Conservation (phyloP, 1,284 basidiomycete species). For the Chondrostereum purpureum region DNA sequence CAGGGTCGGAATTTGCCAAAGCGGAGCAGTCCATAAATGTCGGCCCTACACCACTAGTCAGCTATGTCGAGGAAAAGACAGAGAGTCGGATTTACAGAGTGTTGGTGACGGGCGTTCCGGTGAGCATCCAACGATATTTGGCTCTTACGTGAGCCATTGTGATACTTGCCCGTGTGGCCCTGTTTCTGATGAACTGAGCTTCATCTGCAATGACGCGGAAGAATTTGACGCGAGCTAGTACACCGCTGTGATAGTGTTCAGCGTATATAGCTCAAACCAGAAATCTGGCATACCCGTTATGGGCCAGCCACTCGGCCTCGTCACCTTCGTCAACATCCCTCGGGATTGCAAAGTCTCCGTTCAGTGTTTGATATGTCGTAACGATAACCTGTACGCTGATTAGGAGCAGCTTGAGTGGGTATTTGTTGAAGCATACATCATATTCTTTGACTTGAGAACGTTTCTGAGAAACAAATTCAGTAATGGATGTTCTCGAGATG, state of each 20-base stretch:
- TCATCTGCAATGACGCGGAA: conserved; percentile 63
- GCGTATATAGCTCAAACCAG: background rate
- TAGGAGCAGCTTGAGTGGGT: conserved; percentile 5
- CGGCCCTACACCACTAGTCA: conserved; percentile 36
- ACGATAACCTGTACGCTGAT: conserved; percentile 43
- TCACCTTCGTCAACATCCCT: conserved; percentile 36
- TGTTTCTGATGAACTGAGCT: conserved; percentile 66
- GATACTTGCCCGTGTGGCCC: conserved; percentile 49
- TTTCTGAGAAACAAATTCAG: conserved; percentile 12
- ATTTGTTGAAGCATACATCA: conserved; percentile 37
- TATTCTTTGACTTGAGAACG: conserved; percentile 37
- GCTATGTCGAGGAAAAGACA: conserved; percentile 3
- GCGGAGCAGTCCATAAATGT: conserved; percentile 62
- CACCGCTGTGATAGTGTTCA: conserved; percentile 32
- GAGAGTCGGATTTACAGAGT: conserved; percentile 38
- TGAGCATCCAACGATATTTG: conserved; percentile 65
- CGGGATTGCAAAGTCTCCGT: conserved; percentile 46
- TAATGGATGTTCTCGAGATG: background rate
- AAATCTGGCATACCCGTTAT: conserved; percentile 36
- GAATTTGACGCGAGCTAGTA: conserved; percentile 49
- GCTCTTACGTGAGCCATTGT: conserved; percentile 50
- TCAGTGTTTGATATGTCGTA: conserved; percentile 63
- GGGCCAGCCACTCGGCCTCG: conserved; percentile 38
- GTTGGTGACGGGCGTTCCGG: conserved; percentile 68
- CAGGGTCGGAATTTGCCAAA: conserved; percentile 63